Base-by-base conservation (phyloP, 75 land plant species). In the Pseudotsuga menziesii region DNA sequence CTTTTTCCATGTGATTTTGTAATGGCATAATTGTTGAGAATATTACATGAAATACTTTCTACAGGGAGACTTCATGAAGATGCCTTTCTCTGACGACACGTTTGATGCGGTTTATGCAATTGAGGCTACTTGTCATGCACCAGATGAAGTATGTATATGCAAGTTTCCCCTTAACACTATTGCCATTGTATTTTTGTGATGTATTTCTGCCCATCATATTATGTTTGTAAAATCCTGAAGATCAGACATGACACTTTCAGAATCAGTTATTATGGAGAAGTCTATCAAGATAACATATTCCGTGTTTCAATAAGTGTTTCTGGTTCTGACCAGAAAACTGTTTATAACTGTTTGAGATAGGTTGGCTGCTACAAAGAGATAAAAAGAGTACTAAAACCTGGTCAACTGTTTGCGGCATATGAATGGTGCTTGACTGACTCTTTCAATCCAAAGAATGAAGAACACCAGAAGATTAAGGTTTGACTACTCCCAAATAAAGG, bases 101-200 rank as follows among this genome's bases (percentile, higher is more conserved):
- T 97, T 88, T 85, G 99, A 97, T 88, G 99, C 92, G 35, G 85
- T 94, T 25, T 97, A 97, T 84, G 95, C 99, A 22, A 97, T 97
- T 77, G 99, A 97, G 82, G 99, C 99, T 32, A 92, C 98, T 17
- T 97, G 99, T 56, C 99, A 97, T 88, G 99, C 99, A 23, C 99
- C 99, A 54, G 99, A 97, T 85, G 89, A 92, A 7, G 99, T 97
- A 81, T 73, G 89, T 77, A 56, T 54, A 26, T 67, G n/a, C 29
- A 74, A 7, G 26, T 75, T 75, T 9, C n/a, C 59, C 36, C 17
- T 12, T 41, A 69, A 69, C 39, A 20, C n/a, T 48, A 11, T n/a
- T 69, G 52, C 44, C 8, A 41, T 39, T 69, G 44, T 41, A n/a
- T 3, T 20, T 69, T 69, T 69, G 23, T 44, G n/a, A 19, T n/a